Base-by-base conservation (phyloP, 2,329 filamentous ascomycete genomes). In the Teratosphaeria epicoccoides region DNA sequence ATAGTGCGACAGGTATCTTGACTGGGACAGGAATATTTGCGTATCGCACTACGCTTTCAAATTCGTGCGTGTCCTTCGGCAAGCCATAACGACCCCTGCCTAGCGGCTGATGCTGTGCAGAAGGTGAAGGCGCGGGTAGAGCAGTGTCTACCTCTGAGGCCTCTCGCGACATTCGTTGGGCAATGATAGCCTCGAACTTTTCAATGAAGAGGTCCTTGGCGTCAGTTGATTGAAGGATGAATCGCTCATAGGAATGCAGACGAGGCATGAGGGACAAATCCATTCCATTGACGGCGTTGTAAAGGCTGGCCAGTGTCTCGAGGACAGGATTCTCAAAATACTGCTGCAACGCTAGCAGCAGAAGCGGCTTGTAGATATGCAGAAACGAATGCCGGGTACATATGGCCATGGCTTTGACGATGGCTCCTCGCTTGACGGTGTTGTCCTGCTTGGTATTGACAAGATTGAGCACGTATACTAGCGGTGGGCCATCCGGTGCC, bases 381-480 rank as follows among this genome's bases (percentile, higher is more conserved):
- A 98, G 73, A 70, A 98, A 98, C 2, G 93, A 90, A 74, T 98
- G 93, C 43, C 93, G 79, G 6, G 93, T 98, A 74, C 93, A 98
- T 60, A 98, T 96, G 25, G 93, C 93, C 93, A 98, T 98, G 43
- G 93, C 88, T 68, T 97, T 97, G 53, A 97, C 91, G 47, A 96
- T 79, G 20, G 93, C 93, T 53, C 93, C 93, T 78, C 93, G 76
- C 71, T 93, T 94, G 46, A 88, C 88, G 20, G 85, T 85, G 65
- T 87, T 91, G 73, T 98, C 93, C 68, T 95, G 88, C 70, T 97
- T 97, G 6, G 91, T 98, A 68, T 98, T 97, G 61, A 98, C 93
- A 65, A 98, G 73, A 68, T 98, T 98, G 59, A 98, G 75, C 49
- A 98, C 93, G 69, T 98, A 97, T 63, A 98, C 93, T 60, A 98